Evolutionary conservation across 805 yeast species (phyloP).

Genomic region (Candida dajiaensis): DNA sequence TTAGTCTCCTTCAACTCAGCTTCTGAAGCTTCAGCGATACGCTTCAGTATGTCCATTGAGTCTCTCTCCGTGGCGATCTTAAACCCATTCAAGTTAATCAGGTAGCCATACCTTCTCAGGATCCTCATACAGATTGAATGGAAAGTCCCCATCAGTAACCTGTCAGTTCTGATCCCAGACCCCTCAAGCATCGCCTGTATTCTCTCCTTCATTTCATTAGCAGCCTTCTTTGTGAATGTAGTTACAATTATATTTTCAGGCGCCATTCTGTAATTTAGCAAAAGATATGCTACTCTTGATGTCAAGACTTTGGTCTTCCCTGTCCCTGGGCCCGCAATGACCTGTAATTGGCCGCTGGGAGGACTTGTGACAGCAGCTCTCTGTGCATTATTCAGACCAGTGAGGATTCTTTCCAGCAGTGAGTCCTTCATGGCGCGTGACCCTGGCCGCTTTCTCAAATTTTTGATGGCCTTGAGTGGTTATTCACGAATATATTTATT

Average conservation of each 20-base stretch:
- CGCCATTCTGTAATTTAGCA: slow-evolving; percentile 42
- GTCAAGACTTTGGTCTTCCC: slow-evolving; percentile 82
- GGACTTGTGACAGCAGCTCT: slow-evolving; percentile 38
- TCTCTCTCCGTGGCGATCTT: slow-evolving; percentile 66
- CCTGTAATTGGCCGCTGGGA: slow-evolving; percentile 37
- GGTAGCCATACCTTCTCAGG: slow-evolving; percentile 47
- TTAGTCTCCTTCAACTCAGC: slow-evolving; percentile 1
- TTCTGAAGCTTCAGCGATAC: slow-evolving; percentile 26
- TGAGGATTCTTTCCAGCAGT: slow-evolving; percentile 1
- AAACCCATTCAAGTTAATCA: slow-evolving; percentile 38
- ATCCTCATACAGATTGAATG: slow-evolving; percentile 74
- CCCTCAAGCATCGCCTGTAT: slow-evolving; percentile 32
- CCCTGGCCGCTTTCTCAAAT: background rate
- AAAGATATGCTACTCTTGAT: slow-evolving; percentile 67
- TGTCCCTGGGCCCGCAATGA: slow-evolving; percentile 64
- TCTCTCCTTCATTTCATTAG: slow-evolving; percentile 74
- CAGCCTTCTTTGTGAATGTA: slow-evolving; percentile 91
- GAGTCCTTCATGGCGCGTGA: background rate
- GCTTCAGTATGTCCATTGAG: slow-evolving; percentile 38
- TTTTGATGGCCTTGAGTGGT: background rate
- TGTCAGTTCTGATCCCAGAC: slow-evolving; percentile 28
- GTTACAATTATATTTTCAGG: slow-evolving; percentile 74
- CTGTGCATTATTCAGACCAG: slow-evolving; percentile 37
- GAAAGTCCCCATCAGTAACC: slow-evolving; percentile 78
- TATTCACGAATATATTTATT: too few relatives aligned